Conservation (phyloP, 257 asterid genomes). For the Penstemon davidsonii region DNA sequence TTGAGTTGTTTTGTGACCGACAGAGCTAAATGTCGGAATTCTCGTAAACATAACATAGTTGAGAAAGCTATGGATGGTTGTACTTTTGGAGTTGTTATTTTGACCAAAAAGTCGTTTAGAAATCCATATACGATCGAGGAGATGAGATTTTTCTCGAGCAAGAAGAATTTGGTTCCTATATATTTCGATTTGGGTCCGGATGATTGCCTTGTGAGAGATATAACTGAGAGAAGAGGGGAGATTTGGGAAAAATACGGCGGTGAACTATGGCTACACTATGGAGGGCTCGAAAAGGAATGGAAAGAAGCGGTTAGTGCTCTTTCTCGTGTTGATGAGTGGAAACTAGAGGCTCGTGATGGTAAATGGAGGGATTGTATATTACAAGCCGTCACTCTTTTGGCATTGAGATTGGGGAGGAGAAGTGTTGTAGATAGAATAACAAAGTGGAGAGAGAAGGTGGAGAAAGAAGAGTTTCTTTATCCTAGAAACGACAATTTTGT, state of each 20-base stretch:
- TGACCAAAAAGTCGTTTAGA: slow-evolving; percentile 78
- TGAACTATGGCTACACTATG: slow-evolving; percentile 86
- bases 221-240: slow-evolving; percentile 88
- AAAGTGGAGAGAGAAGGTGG: slow-evolving; percentile 81
- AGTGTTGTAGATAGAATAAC: slow-evolving; percentile 73
- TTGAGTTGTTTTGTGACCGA: slow-evolving; percentile 82
- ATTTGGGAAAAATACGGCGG: slow-evolving; percentile 96
- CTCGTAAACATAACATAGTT: slow-evolving; percentile 63
- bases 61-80: slow-evolving; percentile 84
- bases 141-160: slow-evolving; percentile 75
- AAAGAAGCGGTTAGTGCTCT: slow-evolving; percentile 71
- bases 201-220: slow-evolving; percentile 87
- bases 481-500: slow-evolving; percentile 77
- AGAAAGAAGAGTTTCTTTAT: slow-evolving; percentile 77
- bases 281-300: slow-evolving; percentile 94
- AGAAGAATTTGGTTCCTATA: slow-evolving; percentile 89
- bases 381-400: slow-evolving; percentile 82
- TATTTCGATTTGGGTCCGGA: slow-evolving; percentile 86
- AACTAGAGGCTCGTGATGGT: slow-evolving; percentile 83
- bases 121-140: slow-evolving; percentile 90
- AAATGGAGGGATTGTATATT: slow-evolving; percentile 93
- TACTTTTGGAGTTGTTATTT: slow-evolving; percentile 76
- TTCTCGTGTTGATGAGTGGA: slow-evolving; percentile 92
- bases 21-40: slow-evolving; percentile 59
- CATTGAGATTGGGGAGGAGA: slow-evolving; percentile 88